These are phyloP conservation scores for Salinomyces thailandicus DNA, from an alignment of 2,329 filamentous ascomycete species.

Conservation along the genomic window DNA sequence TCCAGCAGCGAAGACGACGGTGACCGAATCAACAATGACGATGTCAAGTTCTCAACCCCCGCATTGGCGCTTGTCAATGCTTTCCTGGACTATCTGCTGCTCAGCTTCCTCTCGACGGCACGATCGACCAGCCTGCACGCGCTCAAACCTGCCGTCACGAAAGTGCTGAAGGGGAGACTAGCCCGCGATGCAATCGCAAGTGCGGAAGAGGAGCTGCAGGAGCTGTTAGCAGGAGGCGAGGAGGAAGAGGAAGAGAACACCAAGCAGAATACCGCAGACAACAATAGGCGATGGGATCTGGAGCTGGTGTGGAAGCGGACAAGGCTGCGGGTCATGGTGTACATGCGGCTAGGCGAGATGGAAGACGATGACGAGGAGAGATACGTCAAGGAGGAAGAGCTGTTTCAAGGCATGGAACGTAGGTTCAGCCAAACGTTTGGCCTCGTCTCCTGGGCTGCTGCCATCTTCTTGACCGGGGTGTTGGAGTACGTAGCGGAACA, in stretches of 20 bases:
- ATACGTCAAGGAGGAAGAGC: slow-evolving; percentile 69
- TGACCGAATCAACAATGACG: slow-evolving; percentile 51
- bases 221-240: slow-evolving; percentile 73
- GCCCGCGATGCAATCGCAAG: slow-evolving; percentile 74
- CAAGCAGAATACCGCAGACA: slow-evolving; percentile 18
- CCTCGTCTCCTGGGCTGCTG: slow-evolving; percentile 73
- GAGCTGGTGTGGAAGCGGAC: slow-evolving; percentile 91
- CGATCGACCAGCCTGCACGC: slow-evolving; percentile 65
- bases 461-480: slow-evolving; percentile 92
- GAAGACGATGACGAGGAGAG: slow-evolving; percentile 96
- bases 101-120: slow-evolving; percentile 73
- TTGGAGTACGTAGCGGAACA: slow-evolving; percentile 91
- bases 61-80: slow-evolving; percentile 74
- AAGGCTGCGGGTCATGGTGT: slow-evolving; percentile 91
- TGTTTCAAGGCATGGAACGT: slow-evolving; percentile 50
- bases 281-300: slow-evolving; percentile 64
- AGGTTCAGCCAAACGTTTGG: slow-evolving; percentile 39
- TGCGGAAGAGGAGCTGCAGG: slow-evolving; percentile 75
- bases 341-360: slow-evolving; percentile 89
- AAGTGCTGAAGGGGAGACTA: slow-evolving; percentile 80
- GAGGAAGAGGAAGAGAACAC: slow-evolving; percentile 51
- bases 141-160: slow-evolving; percentile 70
- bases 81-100: slow-evolving; percentile 88
- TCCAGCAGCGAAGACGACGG: slow-evolving; percentile 45
- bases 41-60: slow-evolving; percentile 59